Percentiles rank a stretch among this genome's conserved stretches.
These are phyloP conservation scores for Pleurozium schreberi DNA, from an alignment of 225 moss, liverwort and hornwort genomes.

Conservation along the genomic window DNA sequence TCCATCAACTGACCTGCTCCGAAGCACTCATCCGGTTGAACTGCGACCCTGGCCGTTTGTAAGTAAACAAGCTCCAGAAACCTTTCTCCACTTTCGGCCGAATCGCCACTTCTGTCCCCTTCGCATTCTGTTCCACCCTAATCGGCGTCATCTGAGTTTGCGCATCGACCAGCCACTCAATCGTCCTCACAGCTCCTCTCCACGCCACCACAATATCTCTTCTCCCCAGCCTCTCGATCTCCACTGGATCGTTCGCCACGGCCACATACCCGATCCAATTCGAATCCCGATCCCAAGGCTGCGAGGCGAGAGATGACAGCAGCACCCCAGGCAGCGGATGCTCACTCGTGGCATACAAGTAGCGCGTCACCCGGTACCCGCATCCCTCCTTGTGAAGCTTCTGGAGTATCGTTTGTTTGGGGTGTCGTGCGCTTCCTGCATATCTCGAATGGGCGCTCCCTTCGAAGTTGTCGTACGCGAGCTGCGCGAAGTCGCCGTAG, in stretches of 20 bases:
- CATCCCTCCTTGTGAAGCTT: constrained; percentile 3
- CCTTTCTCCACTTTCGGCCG: constrained; percentile 26
- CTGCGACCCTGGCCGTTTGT: constrained; percentile 1
- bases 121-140: background rate
- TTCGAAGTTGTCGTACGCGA: constrained; percentile 55
- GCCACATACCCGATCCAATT: constrained; percentile 67
- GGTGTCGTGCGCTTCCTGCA: constrained; percentile 43
- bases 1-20: constrained; percentile 23
- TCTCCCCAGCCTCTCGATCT: constrained; percentile 47
- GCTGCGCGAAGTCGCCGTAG: constrained; percentile 52
- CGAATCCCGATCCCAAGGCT: constrained; percentile 42
- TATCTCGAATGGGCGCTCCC: constrained; percentile 17
- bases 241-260: constrained; percentile 20
- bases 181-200: constrained; percentile 33
- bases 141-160: constrained; percentile 18
- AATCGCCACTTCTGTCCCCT: background rate
- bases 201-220: constrained; percentile 53
- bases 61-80: constrained; percentile 37
- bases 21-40: constrained; percentile 31
- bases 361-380: constrained; percentile 40
- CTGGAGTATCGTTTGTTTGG: constrained; percentile 10
- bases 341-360: constrained; percentile 40
- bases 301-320: background rate
- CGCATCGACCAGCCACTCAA: constrained; percentile 41
- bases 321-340: constrained; percentile 17